Conservation (phyloP, 148 eudicot genomes). For the Tetragonia tetragonoides region DNA sequence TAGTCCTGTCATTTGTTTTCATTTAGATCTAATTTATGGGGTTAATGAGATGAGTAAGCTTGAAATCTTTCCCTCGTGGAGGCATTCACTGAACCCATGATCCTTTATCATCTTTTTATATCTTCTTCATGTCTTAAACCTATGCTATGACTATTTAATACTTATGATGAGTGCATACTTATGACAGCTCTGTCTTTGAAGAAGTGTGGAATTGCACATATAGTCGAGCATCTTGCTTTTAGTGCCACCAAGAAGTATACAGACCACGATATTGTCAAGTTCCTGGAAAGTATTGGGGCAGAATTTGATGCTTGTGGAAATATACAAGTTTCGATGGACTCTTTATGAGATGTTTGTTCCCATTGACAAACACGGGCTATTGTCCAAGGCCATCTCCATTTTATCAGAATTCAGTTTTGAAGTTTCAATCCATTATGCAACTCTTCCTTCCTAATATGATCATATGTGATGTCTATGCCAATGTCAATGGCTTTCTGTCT, state of each 20-base stretch:
- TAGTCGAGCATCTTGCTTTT: constrained; percentile 87
- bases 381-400: constrained; percentile 79
- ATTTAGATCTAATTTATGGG: too few relatives aligned
- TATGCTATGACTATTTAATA: background rate
- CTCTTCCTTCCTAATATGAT: background rate
- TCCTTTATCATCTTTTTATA: background rate
- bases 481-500: background rate
- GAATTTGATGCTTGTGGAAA: constrained; percentile 93
- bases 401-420: constrained; percentile 84
- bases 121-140: background rate
- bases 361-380: constrained; percentile 75
- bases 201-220: constrained; percentile 91
- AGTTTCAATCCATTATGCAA: constrained; percentile 32
- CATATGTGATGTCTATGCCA: background rate
- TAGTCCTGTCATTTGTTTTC: too few relatives aligned
- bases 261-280: constrained; percentile 80
- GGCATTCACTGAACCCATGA: too few relatives aligned
- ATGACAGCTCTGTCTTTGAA: constrained; percentile 77
- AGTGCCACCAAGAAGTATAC: constrained; percentile 82
- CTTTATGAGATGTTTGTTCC: constrained; percentile 86
- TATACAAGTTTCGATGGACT: constrained; percentile 80
- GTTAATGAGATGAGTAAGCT: too few relatives aligned
- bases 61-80: too few relatives aligned
- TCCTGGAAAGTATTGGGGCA: constrained; percentile 91
- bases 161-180: background rate